A percentile compares a stretch with the other conserved stretches of the same genome.
Evolutionary conservation across 2,329 filamentous ascomycete genomes (phyloP).

Genomic region (Ophiostoma novo-ulmi): DNA sequence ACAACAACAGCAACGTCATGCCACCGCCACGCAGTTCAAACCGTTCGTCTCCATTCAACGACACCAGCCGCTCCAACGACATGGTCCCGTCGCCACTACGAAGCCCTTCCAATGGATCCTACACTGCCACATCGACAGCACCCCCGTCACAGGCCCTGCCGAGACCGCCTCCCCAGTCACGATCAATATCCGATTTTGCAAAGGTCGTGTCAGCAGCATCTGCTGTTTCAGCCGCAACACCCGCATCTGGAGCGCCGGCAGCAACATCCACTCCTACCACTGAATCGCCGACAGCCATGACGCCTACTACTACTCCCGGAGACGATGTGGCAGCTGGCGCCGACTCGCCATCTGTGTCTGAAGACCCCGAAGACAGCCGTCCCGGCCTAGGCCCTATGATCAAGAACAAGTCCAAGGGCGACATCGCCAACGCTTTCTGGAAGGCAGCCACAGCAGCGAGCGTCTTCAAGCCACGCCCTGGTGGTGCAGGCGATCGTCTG

Average conservation of each 20-base stretch:
- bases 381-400: conserved; percentile 89
- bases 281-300: background rate
- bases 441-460: conserved; percentile 70
- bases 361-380: conserved; percentile 41
- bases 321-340: conserved; percentile 17
- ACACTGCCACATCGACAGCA: background rate
- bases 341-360: conserved; percentile 24
- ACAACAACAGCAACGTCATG: conserved; percentile 27
- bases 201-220: conserved; percentile 6
- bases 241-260: background rate
- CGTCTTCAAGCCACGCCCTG: conserved; percentile 79
- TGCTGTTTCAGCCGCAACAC: background rate
- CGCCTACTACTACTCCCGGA: background rate
- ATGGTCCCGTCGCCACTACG: conserved; percentile 24
- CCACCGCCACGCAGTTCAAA: conserved; percentile 45
- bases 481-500: conserved; percentile 77
- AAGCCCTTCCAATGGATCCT: conserved; percentile 22
- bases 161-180: conserved; percentile 15
- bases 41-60: conserved; percentile 21
- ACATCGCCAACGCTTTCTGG: conserved; percentile 70
- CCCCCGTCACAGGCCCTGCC: background rate
- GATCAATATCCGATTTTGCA: background rate
- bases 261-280: background rate
- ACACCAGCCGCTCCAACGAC: conserved; percentile 8
- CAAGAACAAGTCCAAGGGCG: conserved; percentile 65